Evolutionary conservation across 179 eudicot species (phyloP).

Genomic region (Silene noctiflora): DNA sequence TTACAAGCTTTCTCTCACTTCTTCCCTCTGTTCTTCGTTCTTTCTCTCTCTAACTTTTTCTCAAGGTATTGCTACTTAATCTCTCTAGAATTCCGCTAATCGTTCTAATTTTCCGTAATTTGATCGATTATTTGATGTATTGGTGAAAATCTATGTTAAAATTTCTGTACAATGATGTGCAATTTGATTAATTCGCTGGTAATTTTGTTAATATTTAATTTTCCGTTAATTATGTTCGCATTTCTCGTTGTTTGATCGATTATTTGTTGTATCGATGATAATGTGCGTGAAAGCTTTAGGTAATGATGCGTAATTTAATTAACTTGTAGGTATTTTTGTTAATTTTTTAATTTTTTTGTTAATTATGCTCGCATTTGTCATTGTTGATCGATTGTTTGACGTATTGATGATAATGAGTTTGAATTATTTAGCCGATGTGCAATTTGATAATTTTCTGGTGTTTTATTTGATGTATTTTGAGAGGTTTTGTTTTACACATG

Average conservation of each 20-base stretch:
- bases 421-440: too few species aligned
- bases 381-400: background rate
- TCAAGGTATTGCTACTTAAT: slow-evolving; percentile 17
- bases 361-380: background rate
- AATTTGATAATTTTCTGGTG: too few species aligned
- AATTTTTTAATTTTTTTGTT: background rate
- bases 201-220: background rate
- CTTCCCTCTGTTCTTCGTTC: slow-evolving; percentile 9
- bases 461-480: too few species aligned
- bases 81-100: background rate
- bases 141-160: background rate
- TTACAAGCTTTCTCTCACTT: background rate
- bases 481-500: background rate
- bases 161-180: background rate
- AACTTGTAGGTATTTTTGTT: too few species aligned
- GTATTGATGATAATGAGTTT: background rate
- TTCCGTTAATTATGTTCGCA: background rate
- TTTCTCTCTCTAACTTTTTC: slow-evolving; percentile 6
- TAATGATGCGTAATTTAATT: too few species aligned
- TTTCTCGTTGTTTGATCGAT: background rate
- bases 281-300: too few species aligned
- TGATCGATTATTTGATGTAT: background rate
- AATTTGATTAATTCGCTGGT: background rate
- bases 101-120: background rate
- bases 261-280: too few species aligned